phyloP scores from a whole-genome alignment of 2,329 filamentous ascomycete species.

The Verticillium dahliae region DNA sequence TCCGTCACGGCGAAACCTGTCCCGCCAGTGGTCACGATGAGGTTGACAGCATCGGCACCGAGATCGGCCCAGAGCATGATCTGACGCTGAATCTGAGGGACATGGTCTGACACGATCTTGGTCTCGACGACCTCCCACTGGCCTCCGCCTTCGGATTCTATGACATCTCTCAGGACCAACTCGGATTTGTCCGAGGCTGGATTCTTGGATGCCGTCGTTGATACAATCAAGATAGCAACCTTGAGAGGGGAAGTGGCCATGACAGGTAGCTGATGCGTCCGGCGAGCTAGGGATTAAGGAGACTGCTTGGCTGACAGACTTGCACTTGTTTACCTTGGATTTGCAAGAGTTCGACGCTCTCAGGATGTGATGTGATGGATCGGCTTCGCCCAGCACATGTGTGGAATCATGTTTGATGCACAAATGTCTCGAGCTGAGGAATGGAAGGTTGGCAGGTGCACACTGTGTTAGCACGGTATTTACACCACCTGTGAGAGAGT shows the following conservation, averaged over 20 bases:
- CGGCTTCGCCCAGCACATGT: not conserved
- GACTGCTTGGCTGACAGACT: too few relatives aligned
- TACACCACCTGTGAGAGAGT: not conserved
- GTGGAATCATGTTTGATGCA: not conserved
- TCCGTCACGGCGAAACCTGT: slow-evolving; percentile 87
- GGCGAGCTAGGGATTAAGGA: not conserved
- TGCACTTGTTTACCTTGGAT: not conserved
- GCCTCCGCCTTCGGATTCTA: slow-evolving; percentile 57
- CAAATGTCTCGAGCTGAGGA: not conserved
- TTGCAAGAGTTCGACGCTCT: not conserved
- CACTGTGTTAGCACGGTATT: not conserved
- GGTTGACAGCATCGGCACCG: slow-evolving; percentile 54
- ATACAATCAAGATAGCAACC: slow-evolving; percentile 78
- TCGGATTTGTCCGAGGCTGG: slow-evolving; percentile 72
- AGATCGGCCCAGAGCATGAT: slow-evolving; percentile 69
- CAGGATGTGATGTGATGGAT: not conserved
- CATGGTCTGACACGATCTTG: slow-evolving; percentile 74
- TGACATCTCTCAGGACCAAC: slow-evolving; percentile 59
- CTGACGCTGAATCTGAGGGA: slow-evolving; percentile 65
- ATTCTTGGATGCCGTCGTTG: slow-evolving; percentile 79
- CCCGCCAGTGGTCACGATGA: slow-evolving; percentile 84
- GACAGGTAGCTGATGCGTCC: not conserved
- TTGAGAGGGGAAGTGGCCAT: slow-evolving; percentile 46
- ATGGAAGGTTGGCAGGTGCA: not conserved
- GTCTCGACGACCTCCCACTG: slow-evolving; percentile 66